Evolutionary conservation across 176 grass and related monocot species (phyloP).

Genomic region (Triticum dicoccoides): DNA sequence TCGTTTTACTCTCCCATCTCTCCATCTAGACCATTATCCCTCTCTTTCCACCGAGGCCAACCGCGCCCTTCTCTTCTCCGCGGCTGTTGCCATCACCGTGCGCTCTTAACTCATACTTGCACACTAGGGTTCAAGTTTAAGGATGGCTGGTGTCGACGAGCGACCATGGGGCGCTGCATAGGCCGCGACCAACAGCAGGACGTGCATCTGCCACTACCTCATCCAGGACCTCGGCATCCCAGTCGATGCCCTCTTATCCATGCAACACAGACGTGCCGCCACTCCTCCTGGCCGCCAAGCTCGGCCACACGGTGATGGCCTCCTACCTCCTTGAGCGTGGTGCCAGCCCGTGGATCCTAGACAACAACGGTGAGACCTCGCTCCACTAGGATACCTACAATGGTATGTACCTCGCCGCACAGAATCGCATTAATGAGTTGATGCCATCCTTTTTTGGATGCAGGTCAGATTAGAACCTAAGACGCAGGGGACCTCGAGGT

Average conservation of each 20-base stretch:
- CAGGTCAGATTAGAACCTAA: too few relatives aligned
- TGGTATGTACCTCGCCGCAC: background rate
- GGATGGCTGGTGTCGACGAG: background rate
- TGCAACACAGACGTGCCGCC: background rate
- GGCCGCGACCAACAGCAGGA: constrained; percentile 4
- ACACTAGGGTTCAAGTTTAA: background rate
- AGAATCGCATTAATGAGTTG: background rate
- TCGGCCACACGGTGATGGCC: background rate
- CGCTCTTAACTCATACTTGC: too few relatives aligned
- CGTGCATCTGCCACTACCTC: constrained; percentile 3
- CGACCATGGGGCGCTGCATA: background rate
- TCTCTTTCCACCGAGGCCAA: too few relatives aligned
- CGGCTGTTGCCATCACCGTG: too few relatives aligned
- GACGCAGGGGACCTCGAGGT: background rate
- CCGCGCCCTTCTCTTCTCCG: too few relatives aligned
- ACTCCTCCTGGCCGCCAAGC: background rate
- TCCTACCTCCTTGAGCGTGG: constrained; percentile 21
- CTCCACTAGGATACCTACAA: constrained; percentile 23
- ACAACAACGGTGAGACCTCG: background rate
- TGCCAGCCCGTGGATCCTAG: background rate
- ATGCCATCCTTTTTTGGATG: background rate
- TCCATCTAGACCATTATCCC: too few relatives aligned
- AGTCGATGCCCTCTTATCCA: background rate
- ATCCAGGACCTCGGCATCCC: background rate
- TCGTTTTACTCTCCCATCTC: too few relatives aligned